Percentiles rank a stretch among this genome's conserved stretches.
Evolutionary conservation across 2,329 filamentous ascomycete species (phyloP).

Genomic region (Tolypocladium pustulatum): DNA sequence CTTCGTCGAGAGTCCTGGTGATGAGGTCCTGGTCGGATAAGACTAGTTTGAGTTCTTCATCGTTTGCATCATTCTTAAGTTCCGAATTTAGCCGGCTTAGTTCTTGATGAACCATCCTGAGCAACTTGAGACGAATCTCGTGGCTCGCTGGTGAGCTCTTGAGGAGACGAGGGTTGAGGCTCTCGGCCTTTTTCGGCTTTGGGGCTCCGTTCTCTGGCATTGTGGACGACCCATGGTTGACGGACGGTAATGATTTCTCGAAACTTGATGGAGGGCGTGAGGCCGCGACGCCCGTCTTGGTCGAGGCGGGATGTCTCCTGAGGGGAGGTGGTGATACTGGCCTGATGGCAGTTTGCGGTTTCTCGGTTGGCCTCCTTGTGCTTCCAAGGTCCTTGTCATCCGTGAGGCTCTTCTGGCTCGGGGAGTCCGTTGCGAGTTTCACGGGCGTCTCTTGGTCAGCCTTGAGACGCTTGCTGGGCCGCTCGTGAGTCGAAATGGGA

Average conservation of each 20-base stretch:
- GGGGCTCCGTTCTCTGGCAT: not conserved
- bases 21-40: conserved; percentile 58
- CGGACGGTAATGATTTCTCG: conserved; percentile 4
- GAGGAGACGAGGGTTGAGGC: conserved; percentile 58
- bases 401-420: not conserved
- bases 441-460: conserved; percentile 6
- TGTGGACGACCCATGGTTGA: not conserved
- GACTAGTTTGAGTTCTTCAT: conserved; percentile 39
- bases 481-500: conserved; percentile 13
- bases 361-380: not conserved
- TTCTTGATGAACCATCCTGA: conserved; percentile 56
- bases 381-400: not conserved
- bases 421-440: not conserved
- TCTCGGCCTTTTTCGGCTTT: conserved; percentile 29
- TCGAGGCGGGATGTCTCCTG: not conserved
- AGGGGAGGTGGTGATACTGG: conserved; percentile 24
- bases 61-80: conserved; percentile 38
- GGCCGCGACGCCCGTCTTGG: not conserved
- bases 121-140: conserved; percentile 42
- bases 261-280: not conserved
- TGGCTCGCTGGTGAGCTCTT: conserved; percentile 46
- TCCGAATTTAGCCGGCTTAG: conserved; percentile 57
- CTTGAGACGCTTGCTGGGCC: conserved; percentile 19
- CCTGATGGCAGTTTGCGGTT: conserved; percentile 12
- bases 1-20: conserved; percentile 60